Evolutionary conservation across 805 yeast genomes (phyloP).

Genomic region (Ogataea nonfermentans): DNA sequence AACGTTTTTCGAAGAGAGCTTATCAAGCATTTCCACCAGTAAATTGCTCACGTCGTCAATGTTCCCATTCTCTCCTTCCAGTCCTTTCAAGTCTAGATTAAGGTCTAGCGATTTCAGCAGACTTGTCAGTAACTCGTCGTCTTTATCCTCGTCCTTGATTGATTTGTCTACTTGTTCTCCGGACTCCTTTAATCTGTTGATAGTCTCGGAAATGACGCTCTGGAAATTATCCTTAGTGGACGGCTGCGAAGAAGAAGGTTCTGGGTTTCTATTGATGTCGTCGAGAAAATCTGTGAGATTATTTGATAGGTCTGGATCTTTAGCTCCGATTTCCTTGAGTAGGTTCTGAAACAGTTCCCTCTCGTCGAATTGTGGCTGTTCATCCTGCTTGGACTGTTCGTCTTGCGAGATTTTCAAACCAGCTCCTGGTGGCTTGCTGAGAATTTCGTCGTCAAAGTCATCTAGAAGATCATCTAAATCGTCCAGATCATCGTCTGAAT

Average conservation of each 20-base stretch:
- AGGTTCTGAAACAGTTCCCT: conserved; percentile 26
- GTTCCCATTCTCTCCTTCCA: conserved; percentile 16
- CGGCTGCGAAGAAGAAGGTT: conserved; percentile 8
- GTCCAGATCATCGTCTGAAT: conserved; percentile 56
- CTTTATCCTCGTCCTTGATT: conserved; percentile 37
- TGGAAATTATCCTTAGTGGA: conserved; percentile 47
- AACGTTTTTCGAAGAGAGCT: conserved; percentile 80
- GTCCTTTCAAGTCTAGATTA: conserved; percentile 34
- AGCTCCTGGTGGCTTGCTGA: conserved; percentile 60
- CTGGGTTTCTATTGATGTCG: conserved; percentile 16
- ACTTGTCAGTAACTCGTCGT: conserved; percentile 55
- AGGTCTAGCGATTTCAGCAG: conserved; percentile 62
- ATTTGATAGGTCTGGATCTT: conserved; percentile 31
- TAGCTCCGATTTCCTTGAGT: conserved; percentile 23
- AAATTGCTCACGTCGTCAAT: conserved; percentile 48
- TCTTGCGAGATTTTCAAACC: conserved; percentile 17
- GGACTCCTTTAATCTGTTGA: conserved; percentile 73
- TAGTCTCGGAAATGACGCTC: conserved; percentile 73
- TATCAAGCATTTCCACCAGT: conserved; percentile 71
- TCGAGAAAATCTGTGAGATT: conserved; percentile 24
- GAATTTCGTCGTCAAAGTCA: conserved; percentile 73
- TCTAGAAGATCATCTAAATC: conserved; percentile 84
- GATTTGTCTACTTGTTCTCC: conserved; percentile 68
- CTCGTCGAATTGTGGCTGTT: conserved; percentile 18
- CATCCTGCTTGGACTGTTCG: conserved; percentile 19